Conservation (phyloP, 23 red algal species). For the Gracilaria vermiculophylla region DNA sequence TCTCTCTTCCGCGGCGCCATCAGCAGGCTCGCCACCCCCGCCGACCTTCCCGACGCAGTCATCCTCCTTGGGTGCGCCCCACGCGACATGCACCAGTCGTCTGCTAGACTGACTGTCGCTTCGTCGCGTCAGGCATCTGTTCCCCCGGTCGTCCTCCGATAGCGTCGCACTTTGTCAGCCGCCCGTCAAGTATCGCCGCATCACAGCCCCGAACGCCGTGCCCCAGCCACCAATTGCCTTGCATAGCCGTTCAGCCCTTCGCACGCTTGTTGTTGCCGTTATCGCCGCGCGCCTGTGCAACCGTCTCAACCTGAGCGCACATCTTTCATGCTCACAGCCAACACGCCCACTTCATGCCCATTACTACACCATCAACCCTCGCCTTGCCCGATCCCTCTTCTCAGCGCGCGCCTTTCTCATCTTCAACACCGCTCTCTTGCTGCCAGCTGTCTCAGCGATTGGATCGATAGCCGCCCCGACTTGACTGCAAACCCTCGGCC, state of each 20-base stretch:
- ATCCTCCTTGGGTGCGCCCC: not conserved
- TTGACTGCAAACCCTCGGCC: not conserved
- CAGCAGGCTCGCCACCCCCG: not conserved
- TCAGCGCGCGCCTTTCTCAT: conserved; percentile 2
- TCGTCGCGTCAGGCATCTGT: not conserved
- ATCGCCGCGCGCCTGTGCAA: not conserved
- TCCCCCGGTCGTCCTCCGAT: too few relatives aligned
- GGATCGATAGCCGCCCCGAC: conserved; percentile 32
- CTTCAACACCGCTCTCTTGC: conserved; percentile 32
- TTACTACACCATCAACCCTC: conserved; percentile 27
- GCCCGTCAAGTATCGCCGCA: too few relatives aligned
- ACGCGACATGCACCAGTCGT: not conserved
- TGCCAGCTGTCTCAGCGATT: not conserved
- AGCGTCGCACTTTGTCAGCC: too few relatives aligned
- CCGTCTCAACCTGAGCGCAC: not conserved
- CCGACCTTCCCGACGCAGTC: not conserved
- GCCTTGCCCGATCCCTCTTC: not conserved
- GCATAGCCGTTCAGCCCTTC: too few relatives aligned
- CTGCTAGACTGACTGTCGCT: not conserved
- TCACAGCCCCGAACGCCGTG: too few relatives aligned
- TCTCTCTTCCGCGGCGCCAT: not conserved
- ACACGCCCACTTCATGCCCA: not conserved
- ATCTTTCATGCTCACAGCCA: not conserved
- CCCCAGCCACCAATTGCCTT: too few relatives aligned
- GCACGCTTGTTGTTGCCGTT: not conserved